Conservation (phyloP, 129 eudicot genomes). For the Daucus carota region DH1_v3.0 NC_030381.2:41981501-41982000, state of each 20-base stretch:
- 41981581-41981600: too few species aligned
- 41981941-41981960: too few species aligned
- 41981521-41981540: background rate
- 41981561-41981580: too few species aligned
- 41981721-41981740: background rate
- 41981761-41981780: background rate
- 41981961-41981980: too few species aligned
- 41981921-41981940: background rate
- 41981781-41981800: background rate
- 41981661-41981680: constrained; percentile 10
- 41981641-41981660: constrained; percentile 10
- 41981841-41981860: background rate
- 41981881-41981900: background rate
- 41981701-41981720: constrained; percentile 8
- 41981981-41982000: too few species aligned
- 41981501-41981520: background rate
- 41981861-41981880: background rate
- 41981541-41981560: background rate
- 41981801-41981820: background rate
- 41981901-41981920: background rate
- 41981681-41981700: constrained; percentile 5
- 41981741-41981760: background rate
- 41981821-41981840: background rate
- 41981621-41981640: background rate
- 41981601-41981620: too few species aligned